Evolutionary conservation across 805 yeast species (phyloP).

Genomic region (Yamadazyma philogaea): DNA sequence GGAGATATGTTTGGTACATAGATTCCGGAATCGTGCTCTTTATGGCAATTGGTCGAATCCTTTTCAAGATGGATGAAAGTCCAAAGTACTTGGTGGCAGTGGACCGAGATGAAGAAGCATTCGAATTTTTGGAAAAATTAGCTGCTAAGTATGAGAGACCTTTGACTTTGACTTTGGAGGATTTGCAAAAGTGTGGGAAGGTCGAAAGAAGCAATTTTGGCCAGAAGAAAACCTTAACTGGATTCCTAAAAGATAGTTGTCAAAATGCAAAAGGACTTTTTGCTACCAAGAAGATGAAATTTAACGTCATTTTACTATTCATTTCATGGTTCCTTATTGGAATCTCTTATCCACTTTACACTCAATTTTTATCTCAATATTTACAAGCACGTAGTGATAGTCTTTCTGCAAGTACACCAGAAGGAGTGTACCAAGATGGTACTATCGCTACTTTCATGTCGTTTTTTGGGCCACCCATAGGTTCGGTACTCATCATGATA

Average conservation of each 20-base stretch:
- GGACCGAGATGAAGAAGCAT: conserved; percentile 51
- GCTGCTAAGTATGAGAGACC: conserved; percentile 45
- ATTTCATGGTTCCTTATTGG: conserved; percentile 58
- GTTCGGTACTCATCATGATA: conserved; percentile 21
- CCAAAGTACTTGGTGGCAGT: conserved; percentile 54
- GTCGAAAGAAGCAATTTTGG: conserved; percentile 15
- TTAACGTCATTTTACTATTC: conserved; percentile 37
- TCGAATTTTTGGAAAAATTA: conserved; percentile 37
- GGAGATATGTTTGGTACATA: conserved; percentile 56
- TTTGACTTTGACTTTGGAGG: conserved; percentile 44
- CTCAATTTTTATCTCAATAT: conserved; percentile 50
- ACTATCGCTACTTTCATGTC: conserved; percentile 26
- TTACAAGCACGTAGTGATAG: conserved; percentile 50
- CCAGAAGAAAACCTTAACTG: conserved; percentile 16
- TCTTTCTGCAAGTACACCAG: conserved; percentile 29
- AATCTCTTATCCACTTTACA: conserved; percentile 51
- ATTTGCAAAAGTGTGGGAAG: conserved; percentile 44
- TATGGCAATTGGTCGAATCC: conserved; percentile 32
- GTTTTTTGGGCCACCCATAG: conserved; percentile 30
- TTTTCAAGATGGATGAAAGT: conserved; percentile 44
- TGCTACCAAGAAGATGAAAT: conserved; percentile 34
- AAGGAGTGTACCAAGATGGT: conserved; percentile 25
- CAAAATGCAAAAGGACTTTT: conserved; percentile 28
- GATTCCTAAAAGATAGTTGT: conserved; percentile 20
- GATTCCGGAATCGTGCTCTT: conserved; percentile 46